Evolutionary conservation across 164 flowering plant genomes (phyloP), one percentile per base, ranked within the genome.

Genomic region (Buxus sempervirens): DNA sequence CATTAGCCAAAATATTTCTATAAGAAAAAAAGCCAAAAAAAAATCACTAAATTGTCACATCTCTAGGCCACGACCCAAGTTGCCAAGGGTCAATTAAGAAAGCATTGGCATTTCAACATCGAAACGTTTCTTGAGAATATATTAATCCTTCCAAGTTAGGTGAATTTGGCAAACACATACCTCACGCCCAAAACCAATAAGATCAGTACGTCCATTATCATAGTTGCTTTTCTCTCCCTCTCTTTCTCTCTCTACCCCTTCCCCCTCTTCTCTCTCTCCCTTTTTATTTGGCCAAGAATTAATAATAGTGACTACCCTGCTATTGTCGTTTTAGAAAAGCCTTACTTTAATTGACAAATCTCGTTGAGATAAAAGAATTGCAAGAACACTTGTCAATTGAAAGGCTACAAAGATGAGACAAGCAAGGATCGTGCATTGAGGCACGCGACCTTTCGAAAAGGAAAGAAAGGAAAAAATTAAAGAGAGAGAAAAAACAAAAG

Each of bases 361-460:
- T 58, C 41, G n/a, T 2, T 16, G 28, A 58, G 18, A n/a, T 26
- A n/a, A 32, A 14, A 26, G n/a, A 19, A 58, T 15, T 5, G 20
- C 18, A 58, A 26, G 61, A 12, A 58, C 61, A 58, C 61, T 38
- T 58, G 61, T 26, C 9, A 27, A 26, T 26, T 9, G n/a, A 18
- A 26, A 58, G 26, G 26, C 20, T 15, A 27, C 36, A 5, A 41
- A 32, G 68, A 65, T 54, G 60, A 65, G 68, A 65, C 60, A 65
- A 65, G 18, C 51, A 54, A n/a, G 28, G 60, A 65, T 65, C 48
- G 49, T 65, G 68, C 68, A 26, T 26, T 64, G 38, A 3, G 58
- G 67, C 67, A 65, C 60, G 68, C 68, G 60, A 12, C 68, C 20
- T 28, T 41, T 54, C 61, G 22, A 56, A 18, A 54, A 32, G 22